Base-by-base conservation (phyloP, 2,329 filamentous ascomycete species). In the Venturia effusa region DNA sequence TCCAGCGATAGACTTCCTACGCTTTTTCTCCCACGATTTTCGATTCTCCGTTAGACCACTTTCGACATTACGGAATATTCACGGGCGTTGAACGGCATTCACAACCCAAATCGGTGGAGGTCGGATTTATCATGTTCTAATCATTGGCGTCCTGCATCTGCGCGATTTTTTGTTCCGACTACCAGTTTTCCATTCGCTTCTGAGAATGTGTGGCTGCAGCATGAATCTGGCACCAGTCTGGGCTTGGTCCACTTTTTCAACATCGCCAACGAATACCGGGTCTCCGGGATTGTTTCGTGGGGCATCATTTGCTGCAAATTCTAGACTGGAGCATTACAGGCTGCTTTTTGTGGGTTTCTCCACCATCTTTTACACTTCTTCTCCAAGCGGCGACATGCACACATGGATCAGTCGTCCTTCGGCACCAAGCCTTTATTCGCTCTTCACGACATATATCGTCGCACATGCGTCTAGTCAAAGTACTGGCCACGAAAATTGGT, bases 21-120 rank as follows among this genome's bases (percentile, higher is more conserved):
- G n/a, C 24, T 4, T 45, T 48, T 19, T 37, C n/a, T 51, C 30
- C 22, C 13, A 62, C 37, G n/a, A 37, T n/a, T 45, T 27, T 48
- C 24, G 43, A 62, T 62, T 62, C 60, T 45, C 60, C 60, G 4
- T 51, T 62, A 62, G 60, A 62, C 60, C 60, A 62, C 51, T 62
- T 62, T 37, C 24, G 43, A 62, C 34, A 61, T 34, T 34, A 51
- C n/a, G 59, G 30, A 10, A 17, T 27, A n/a, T 45, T 62, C 60
- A 48, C 22, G n/a, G 60, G 60, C 32, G 32, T 45, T 62, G n/a
- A n/a, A 37, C 22, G 60, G 41, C 41, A 34, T 62, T 51, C 15
- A n/a, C 30, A 57, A 17, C n/a, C 51, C 30, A 30, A 13, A 30
- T 34, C 30, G 51, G 51, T 17, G 51, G 51, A 22, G 30, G 27